Evolutionary conservation across 148 eudicot genomes (phyloP), one percentile per base, ranked within the genome.

Genomic region (Cornus controversa): DNA sequence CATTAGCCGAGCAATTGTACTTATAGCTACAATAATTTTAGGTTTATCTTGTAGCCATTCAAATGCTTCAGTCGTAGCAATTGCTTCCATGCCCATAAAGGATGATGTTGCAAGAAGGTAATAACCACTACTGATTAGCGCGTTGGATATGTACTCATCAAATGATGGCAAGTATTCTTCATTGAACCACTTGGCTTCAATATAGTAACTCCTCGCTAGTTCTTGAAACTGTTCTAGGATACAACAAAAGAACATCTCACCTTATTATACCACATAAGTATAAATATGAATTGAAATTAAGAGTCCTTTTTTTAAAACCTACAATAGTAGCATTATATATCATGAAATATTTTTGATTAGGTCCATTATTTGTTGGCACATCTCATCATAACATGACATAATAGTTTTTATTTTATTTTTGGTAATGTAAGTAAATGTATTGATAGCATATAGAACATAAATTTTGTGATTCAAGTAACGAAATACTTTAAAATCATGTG

Each of bases 121-220:
- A 37, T 37, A 47, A 47, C 69, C 76, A 4, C 37, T n/a, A 24
- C 45, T 23, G 60, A 73, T 63, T 70, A 29, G 42, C 1, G 68
- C 71, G 22, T 50, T 40, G 7, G 50, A 11, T 77, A 77, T 71
- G 66, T 82, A 78, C 47, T 82, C 85, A 20, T 82, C 83, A 18
- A 63, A 28, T 13, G 74, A 77, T 76, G 85, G 81, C 13, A 69
- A 27, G 8, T 73, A 62, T 13, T 72, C 76, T 11, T 45, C 64
- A 18, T 76, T n/a, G 6, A 64, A 7, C 85, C 88, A 80, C 66
- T 82, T 27, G 0, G 83, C 73, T 62, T 85, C 83, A 24, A 28
- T 23, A 15, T 69, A 28, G 65, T 76, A 77, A 20, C 75, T 50
- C 71, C 54, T 58, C 67, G 37, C 53, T 15, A 80, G n/a, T 25